Evolutionary conservation across 2,329 filamentous ascomycete species (phyloP).

Genomic region (Fusarium vanettenii): DNA sequence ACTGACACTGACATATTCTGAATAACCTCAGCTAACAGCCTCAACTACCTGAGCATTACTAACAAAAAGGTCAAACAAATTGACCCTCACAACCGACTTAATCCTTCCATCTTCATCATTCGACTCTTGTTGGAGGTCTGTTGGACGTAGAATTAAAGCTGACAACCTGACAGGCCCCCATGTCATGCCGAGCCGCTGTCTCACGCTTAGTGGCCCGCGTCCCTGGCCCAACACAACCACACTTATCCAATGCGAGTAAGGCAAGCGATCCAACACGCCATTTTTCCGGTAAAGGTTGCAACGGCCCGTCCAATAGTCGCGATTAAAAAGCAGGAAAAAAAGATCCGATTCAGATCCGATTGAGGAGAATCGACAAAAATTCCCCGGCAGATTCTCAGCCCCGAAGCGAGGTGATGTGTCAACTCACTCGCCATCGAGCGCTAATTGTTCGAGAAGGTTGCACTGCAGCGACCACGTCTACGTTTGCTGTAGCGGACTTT

Average conservation of each 20-base stretch:
- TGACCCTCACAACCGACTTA: not conserved
- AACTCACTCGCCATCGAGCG: not conserved
- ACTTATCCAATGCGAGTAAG: constrained; percentile 16
- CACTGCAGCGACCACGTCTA: not conserved
- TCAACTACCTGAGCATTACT: not conserved
- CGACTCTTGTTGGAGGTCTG: not conserved
- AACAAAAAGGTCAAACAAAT: not conserved
- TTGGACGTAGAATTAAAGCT: constrained; percentile 12
- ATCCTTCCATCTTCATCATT: not conserved
- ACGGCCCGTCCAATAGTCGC: constrained; percentile 10
- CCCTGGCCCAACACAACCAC: constrained; percentile 1
- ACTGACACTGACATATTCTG: not conserved
- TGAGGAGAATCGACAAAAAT: constrained; percentile 6
- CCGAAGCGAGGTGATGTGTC: not conserved
- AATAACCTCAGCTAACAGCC: not conserved
- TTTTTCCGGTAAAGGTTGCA: constrained; percentile 11
- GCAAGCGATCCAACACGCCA: constrained; percentile 1
- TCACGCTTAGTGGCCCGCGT: constrained; percentile 11
- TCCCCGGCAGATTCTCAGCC: constrained; percentile 7
- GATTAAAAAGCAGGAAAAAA: not conserved
- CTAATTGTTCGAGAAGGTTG: constrained; percentile 4
- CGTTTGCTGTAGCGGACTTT: not conserved
- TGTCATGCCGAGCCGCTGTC: constrained; percentile 18
- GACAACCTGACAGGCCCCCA: constrained; percentile 7
- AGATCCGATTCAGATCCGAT: constrained; percentile 1